Conservation (phyloP, 345 rosid species). For the Eucalyptus curtisii region DNA sequence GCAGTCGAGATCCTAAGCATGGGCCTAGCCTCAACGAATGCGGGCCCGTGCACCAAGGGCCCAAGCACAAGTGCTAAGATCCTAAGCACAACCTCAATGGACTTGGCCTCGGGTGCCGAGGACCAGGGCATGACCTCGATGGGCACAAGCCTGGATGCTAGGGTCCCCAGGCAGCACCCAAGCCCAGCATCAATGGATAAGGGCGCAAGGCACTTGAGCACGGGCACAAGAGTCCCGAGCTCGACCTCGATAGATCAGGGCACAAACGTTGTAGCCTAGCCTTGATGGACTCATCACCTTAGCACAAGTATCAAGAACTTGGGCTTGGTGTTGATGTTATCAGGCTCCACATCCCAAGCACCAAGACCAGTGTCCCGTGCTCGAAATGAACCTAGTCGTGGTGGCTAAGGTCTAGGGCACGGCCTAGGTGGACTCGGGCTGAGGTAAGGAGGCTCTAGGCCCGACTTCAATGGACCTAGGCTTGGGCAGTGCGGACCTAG, state of each 20-base stretch:
- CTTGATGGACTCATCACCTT: no score
- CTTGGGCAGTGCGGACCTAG: no score
- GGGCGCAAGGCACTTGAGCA: no score
- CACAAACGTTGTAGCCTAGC: accelerated
- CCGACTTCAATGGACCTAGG: accelerated
- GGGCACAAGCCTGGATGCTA: accelerated
- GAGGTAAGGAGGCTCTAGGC: no score
- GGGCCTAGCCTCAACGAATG: neutral
- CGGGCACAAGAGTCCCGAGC: accelerated
- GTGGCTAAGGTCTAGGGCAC: no score
- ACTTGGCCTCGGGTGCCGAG: accelerated
- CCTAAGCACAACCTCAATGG: accelerated
- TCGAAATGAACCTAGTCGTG: no score
- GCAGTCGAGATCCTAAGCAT: accelerated
- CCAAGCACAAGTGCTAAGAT: neutral
- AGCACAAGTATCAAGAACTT: no score
- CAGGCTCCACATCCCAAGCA: accelerated
- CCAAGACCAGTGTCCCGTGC: no score
- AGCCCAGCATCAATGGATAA: no score
- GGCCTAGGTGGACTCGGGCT: accelerated
- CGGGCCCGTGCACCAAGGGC: accelerated
- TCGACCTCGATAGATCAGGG: accelerated
- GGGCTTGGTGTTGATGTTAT: no score
- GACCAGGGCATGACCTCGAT: neutral
- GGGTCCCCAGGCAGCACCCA: accelerated